Evolutionary conservation across 768 basidiomycete species (phyloP).

Genomic region (Phaeotremella fagi): DNA sequence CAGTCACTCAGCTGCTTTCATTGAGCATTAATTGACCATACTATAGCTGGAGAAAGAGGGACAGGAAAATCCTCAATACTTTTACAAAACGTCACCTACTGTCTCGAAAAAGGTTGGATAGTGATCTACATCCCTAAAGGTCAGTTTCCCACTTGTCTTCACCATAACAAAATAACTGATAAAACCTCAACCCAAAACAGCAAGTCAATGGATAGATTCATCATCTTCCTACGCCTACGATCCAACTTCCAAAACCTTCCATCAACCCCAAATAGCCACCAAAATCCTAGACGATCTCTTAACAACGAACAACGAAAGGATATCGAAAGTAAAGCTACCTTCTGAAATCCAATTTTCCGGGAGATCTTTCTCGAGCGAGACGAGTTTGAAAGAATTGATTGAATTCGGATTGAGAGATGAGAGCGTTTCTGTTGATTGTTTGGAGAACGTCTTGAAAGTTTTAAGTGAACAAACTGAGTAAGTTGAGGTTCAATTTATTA

Average conservation of each 20-base stretch:
- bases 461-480: slow-evolving; percentile 64
- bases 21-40: slow-evolving; percentile 9
- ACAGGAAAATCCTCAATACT: slow-evolving; percentile 76
- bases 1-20: slow-evolving; percentile 39
- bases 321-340: slow-evolving; percentile 47
- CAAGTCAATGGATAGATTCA: slow-evolving; percentile 64
- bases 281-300: slow-evolving; percentile 62
- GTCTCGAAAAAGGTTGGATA: slow-evolving; percentile 64
- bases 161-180: background rate
- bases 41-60: slow-evolving; percentile 65
- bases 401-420: slow-evolving; percentile 59
- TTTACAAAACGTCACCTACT: slow-evolving; percentile 70
- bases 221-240: slow-evolving; percentile 70
- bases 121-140: slow-evolving; percentile 80
- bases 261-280: slow-evolving; percentile 63
- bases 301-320: slow-evolving; percentile 55
- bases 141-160: slow-evolving; percentile 42
- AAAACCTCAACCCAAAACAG: slow-evolving; percentile 39
- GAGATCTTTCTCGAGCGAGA: no score
- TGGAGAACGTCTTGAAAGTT: slow-evolving; percentile 60
- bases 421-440: slow-evolving; percentile 55
- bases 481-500: slow-evolving; percentile 29
- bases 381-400: slow-evolving; percentile 60
- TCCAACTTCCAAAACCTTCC: slow-evolving; percentile 67
- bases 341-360: no score